phyloP scores from a whole-genome alignment of 352 stramenopile species.

The Globisporangium echinulatum region DNA sequence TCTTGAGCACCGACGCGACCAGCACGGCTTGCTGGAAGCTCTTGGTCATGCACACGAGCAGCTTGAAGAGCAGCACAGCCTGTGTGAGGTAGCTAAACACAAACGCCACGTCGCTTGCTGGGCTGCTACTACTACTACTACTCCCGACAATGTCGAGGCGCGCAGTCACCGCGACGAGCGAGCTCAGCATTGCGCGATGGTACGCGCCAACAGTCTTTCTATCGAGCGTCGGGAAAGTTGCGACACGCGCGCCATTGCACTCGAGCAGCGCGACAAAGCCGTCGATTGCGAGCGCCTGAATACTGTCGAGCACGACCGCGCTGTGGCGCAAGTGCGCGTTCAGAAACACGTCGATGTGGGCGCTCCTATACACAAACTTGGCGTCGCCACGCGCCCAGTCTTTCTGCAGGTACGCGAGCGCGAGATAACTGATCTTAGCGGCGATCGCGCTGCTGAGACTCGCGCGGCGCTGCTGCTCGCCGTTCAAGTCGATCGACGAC shows the following conservation, averaged over 20 bases:
- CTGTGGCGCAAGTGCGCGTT: conserved; percentile 31
- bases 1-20: conserved; percentile 44
- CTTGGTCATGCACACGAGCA: conserved; percentile 55
- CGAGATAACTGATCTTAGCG: conserved; percentile 27
- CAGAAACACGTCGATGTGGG: conserved; percentile 34
- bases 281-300: conserved; percentile 37
- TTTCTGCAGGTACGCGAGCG: conserved; percentile 27
- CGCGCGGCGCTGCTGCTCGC: conserved; percentile 4
- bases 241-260: conserved; percentile 13
- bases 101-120: conserved; percentile 18
- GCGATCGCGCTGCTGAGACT: conserved; percentile 19
- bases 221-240: conserved; percentile 31
- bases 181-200: conserved; percentile 41
- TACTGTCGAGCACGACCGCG: conserved; percentile 30
- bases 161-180: conserved; percentile 28
- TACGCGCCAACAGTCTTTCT: conserved; percentile 49
- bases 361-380: conserved; percentile 33
- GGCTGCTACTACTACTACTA: not conserved
- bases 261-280: conserved; percentile 41
- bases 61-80: conserved; percentile 48
- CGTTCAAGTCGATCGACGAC: conserved; percentile 14
- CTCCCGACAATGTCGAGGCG: conserved; percentile 27
- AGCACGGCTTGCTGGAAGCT: conserved; percentile 47
- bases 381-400: conserved; percentile 38
- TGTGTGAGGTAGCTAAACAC: conserved; percentile 50